Base-by-base conservation (phyloP, 805 yeast genomes). In the Diddensiella transvaalensis region DNA sequence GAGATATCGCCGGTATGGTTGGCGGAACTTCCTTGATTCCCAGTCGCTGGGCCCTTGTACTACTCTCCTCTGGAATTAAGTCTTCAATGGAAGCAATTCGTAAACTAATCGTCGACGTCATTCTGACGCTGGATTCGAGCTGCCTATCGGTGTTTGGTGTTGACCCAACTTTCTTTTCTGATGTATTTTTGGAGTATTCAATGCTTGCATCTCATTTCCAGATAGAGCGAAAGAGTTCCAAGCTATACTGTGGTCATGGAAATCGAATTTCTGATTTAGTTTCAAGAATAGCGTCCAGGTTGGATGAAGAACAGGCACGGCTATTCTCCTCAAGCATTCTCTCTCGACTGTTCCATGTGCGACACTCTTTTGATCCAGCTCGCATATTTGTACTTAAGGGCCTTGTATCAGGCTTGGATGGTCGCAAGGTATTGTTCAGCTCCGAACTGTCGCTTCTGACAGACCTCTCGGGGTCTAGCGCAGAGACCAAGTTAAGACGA, bases 31-130 rank as follows among this genome's bases (percentile, higher is more conserved):
- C 86, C 0, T 55, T 67, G 21, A 75, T 88, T 44, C 81, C 82
- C 30, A 73, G 82, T 0, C 72, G 82, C 0, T 88, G 95, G 90
- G 83, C 86, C 0, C 69, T 85, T 49, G 73, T 84, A 3, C 66
- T 89, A n/a, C 68, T 88, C 6, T 76, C 87, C 3, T 83, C 87
- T 13, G 96, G 95, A 0, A 74, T 87, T 55, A 77, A 73, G 42
- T 87, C 90, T 0, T 74, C 87, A 1, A 80, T 83, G 80, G 96
- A 87, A 50, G 76, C 87, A 4, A 87, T 89, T 1, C 71, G 90
- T 50, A 80, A 78, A 55, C 80, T 79, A 56, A 69, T 86, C 0
- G 63, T 83, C 54, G 71, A 73, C 1, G 59, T 86, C 40, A 68
- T 87, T 39, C 73, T 83, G 35, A 67, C 76, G 6, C 69, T 87